These are phyloP conservation scores for Neonectria faginata DNA, from an alignment of 2,329 filamentous ascomycete species.

Conservation along the genomic window DNA sequence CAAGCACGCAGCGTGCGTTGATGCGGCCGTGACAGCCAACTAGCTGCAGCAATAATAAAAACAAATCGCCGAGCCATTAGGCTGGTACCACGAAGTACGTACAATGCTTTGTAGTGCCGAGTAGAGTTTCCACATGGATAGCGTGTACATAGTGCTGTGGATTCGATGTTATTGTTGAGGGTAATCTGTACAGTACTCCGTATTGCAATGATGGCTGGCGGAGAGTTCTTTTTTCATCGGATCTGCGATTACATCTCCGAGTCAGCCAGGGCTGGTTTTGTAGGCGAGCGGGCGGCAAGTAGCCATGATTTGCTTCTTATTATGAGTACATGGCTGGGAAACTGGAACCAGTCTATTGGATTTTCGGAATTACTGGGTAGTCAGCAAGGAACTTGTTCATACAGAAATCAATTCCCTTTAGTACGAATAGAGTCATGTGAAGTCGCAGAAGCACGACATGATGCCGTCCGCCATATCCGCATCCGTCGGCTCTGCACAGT, in stretches of 20 bases:
- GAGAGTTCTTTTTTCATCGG: constrained; percentile 16
- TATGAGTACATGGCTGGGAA: not conserved
- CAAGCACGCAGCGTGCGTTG: constrained; percentile 17
- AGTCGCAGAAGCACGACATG: constrained; percentile 44
- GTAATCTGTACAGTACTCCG: too few species aligned
- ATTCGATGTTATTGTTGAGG: not conserved
- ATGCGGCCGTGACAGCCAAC: constrained; percentile 31
- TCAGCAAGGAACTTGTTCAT: not conserved
- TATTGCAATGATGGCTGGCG: not conserved
- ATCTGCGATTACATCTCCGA: constrained; percentile 24
- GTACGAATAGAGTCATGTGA: constrained; percentile 27
- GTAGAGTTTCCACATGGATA: constrained; percentile 17
- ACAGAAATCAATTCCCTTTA: too few species aligned
- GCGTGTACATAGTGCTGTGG: constrained; percentile 15
- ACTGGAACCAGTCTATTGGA: not conserved
- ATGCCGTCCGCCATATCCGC: constrained; percentile 36
- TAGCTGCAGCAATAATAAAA: constrained; percentile 16
- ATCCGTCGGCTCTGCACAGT: constrained; percentile 42
- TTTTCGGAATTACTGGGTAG: not conserved
- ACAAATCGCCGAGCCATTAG: constrained; percentile 34
- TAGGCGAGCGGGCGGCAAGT: constrained; percentile 7
- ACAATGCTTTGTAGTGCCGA: not conserved
- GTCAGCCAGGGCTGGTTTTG: constrained; percentile 1
- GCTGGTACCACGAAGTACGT: not conserved
- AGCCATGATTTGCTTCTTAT: constrained; percentile 4